Evolutionary conservation across 345 rosid genomes (phyloP).

Genomic region (Rhizophora apiculata): DNA sequence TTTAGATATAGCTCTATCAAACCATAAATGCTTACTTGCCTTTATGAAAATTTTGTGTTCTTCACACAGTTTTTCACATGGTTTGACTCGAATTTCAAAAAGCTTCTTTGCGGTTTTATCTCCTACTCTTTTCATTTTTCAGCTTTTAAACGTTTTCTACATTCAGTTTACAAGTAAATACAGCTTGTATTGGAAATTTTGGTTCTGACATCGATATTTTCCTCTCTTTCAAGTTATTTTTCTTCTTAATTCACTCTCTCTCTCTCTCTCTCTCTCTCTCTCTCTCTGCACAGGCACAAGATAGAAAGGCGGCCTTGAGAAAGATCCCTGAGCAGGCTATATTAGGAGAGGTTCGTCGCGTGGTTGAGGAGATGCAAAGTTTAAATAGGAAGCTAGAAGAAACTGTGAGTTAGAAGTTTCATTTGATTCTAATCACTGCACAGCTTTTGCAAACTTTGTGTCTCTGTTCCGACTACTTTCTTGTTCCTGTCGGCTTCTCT

Average conservation of each 20-base stretch:
- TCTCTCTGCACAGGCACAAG: conserved; percentile 54
- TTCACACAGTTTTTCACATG: not conserved
- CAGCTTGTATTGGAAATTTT: not conserved
- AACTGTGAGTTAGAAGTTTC: conserved; percentile 46
- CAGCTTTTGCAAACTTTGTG: not conserved
- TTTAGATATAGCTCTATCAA: not conserved
- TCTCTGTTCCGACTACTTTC: not conserved
- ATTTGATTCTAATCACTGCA: not conserved
- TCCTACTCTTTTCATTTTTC: not conserved
- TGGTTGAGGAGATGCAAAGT: conserved; percentile 91
- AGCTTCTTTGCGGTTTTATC: not conserved
- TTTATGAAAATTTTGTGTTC: not conserved
- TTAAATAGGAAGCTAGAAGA: conserved; percentile 79
- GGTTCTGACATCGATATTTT: not conserved
- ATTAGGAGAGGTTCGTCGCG: conserved; percentile 69
- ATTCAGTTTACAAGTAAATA: not conserved
- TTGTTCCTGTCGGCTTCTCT: not conserved
- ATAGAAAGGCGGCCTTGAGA: conserved; percentile 59
- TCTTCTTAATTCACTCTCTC: conserved; percentile 6
- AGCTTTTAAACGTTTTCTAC: not conserved
- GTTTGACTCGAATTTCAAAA: not conserved
- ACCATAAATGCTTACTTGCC: not conserved
- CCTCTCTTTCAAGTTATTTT: not conserved
- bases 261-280: no score
- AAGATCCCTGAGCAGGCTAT: conserved; percentile 77